Conservation (phyloP, 108 stramenopile genomes). For the Cylindrotheca closterium region DNA sequence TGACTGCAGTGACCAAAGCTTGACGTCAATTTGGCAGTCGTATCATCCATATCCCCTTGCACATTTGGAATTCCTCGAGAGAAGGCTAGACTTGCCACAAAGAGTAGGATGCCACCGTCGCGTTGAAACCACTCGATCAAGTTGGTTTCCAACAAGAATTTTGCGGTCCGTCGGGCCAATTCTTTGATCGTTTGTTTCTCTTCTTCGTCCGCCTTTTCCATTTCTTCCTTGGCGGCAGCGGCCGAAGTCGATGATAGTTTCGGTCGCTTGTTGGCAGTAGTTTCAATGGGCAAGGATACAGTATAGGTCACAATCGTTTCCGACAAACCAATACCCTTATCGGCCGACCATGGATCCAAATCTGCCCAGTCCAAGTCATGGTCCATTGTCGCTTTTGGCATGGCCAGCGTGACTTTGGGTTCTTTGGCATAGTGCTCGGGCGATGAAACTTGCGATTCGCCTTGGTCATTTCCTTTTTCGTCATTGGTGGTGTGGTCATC, state of each 20-base stretch:
- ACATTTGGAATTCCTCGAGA: constrained; percentile 45
- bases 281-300: constrained; percentile 15
- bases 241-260: constrained; percentile 4
- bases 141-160: constrained; percentile 36
- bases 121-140: constrained; percentile 48
- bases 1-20: constrained; percentile 90
- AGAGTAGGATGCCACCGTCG: constrained; percentile 69
- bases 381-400: not conserved
- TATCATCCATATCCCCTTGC: constrained; percentile 79
- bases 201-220: not conserved
- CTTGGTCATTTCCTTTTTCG: constrained; percentile 5
- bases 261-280: constrained; percentile 6
- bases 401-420: not conserved
- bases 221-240: not conserved
- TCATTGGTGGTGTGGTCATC: constrained; percentile 3
- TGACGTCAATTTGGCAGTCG: constrained; percentile 54
- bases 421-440: constrained; percentile 13
- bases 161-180: constrained; percentile 24
- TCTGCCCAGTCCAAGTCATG: constrained; percentile 28
- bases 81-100: constrained; percentile 66
- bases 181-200: constrained; percentile 2
- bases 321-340: constrained; percentile 11
- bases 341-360: constrained; percentile 35
- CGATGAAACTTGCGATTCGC: not conserved
- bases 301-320: constrained; percentile 15